A percentile compares a stretch with the other conserved stretches of the same genome.
Evolutionary conservation across 2,329 filamentous ascomycete species (phyloP).

Genomic region (Hypoxylon sp.): DNA sequence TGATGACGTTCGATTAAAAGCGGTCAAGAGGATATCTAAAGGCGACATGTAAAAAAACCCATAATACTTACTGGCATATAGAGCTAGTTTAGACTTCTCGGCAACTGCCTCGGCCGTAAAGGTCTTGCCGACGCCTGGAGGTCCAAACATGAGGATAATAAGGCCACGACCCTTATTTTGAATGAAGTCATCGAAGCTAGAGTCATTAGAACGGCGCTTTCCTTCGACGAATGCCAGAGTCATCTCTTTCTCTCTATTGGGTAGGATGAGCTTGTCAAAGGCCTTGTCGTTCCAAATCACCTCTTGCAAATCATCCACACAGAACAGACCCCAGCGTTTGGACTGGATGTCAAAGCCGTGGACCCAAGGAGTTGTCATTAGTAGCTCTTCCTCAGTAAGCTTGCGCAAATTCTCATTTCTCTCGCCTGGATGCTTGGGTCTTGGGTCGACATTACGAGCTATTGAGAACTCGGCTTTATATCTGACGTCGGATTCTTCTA

Average conservation of each 20-base stretch:
- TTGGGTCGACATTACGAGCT: background rate
- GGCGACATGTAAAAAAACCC: background rate
- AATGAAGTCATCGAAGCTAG: constrained; percentile 56
- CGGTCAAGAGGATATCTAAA: background rate
- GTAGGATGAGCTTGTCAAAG: constrained; percentile 57
- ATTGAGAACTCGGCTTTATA: background rate
- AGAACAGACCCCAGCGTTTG: constrained; percentile 54
- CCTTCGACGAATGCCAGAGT: constrained; percentile 59
- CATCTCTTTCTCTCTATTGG: constrained; percentile 56
- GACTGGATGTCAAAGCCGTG: constrained; percentile 57
- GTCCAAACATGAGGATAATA: constrained; percentile 57
- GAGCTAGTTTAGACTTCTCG: constrained; percentile 56
- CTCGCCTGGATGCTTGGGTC: constrained; percentile 32
- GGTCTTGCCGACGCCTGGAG: constrained; percentile 59
- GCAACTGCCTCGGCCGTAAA: constrained; percentile 59
- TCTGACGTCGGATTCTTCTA: background rate
- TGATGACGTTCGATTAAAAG: too few species aligned
- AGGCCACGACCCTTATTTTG: constrained; percentile 56
- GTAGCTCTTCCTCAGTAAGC: constrained; percentile 55
- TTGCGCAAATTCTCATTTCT: constrained; percentile 47
- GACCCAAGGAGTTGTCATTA: constrained; percentile 57
- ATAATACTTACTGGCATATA: constrained; percentile 53
- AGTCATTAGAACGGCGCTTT: constrained; percentile 50
- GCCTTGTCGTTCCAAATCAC: constrained; percentile 57
- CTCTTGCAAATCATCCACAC: constrained; percentile 49